Percentiles rank a stretch among this genome's conserved stretches.
Conservation (phyloP, 2,329 filamentous ascomycete genomes). For the Epichloe sp. region DNA sequence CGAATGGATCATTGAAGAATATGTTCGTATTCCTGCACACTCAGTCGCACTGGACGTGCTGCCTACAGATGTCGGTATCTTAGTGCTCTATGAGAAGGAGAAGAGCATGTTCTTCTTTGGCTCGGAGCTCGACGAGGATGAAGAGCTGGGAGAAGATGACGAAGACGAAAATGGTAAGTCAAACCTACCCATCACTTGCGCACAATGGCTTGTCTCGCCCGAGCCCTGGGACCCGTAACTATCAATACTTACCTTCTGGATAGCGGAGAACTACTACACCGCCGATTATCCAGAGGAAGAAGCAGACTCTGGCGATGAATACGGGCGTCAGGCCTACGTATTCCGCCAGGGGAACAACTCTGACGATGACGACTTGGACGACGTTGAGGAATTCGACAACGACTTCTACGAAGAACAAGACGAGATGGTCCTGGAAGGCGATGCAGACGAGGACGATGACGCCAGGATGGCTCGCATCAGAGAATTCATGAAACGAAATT, state of each 20-base stretch:
- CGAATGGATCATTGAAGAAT: conserved; percentile 53
- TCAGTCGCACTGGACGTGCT: conserved; percentile 32
- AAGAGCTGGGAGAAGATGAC: conserved; percentile 44
- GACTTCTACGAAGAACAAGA: conserved; percentile 24
- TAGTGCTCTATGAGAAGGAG: conserved; percentile 45
- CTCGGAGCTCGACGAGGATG: conserved; percentile 46
- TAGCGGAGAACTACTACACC: conserved; percentile 65
- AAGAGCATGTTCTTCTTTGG: conserved; percentile 48
- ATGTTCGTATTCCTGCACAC: conserved; percentile 45
- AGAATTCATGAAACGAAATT: conserved; percentile 23
- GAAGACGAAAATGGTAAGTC: conserved; percentile 51
- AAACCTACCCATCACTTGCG: not conserved
- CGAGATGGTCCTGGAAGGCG: conserved; percentile 25
- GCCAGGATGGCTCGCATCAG: conserved; percentile 25
- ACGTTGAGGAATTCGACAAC: conserved; percentile 40
- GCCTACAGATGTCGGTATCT: conserved; percentile 38
- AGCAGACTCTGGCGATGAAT: conserved; percentile 49
- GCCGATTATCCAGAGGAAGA: conserved; percentile 75
- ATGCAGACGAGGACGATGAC: conserved; percentile 21
- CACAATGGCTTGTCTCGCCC: not conserved
- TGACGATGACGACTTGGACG: conserved; percentile 42
- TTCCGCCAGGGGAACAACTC: conserved; percentile 41
- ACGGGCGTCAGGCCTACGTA: conserved; percentile 39
- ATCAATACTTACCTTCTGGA: conserved; percentile 3
- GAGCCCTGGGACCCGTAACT: not conserved